Conservation (phyloP, 768 basidiomycete genomes). For the Suillus discolor region DNA sequence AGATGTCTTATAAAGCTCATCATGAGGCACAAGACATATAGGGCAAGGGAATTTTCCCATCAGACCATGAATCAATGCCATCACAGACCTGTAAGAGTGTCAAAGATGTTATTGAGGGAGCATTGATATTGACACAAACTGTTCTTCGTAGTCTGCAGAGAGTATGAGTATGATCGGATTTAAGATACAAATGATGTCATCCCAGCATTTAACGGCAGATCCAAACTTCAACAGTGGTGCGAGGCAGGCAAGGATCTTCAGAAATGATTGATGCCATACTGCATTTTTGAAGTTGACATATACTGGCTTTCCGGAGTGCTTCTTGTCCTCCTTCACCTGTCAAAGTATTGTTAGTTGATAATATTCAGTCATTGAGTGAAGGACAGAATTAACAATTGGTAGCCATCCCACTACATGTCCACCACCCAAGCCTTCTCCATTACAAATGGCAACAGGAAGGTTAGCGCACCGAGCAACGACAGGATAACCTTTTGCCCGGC, state of each 20-base stretch:
- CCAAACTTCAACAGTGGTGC: conserved; percentile 3
- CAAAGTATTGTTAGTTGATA: neutral
- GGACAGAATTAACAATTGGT: conserved; percentile 34
- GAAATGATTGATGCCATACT: conserved; percentile 15
- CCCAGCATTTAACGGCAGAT: conserved; percentile 28
- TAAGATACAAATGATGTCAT: conserved; percentile 10
- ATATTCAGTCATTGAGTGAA: neutral
- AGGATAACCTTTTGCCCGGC: conserved; percentile 40
- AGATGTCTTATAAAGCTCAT: too few species aligned
- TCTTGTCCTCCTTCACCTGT: conserved; percentile 13
- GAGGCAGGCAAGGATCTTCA: conserved; percentile 8
- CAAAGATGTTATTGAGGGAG: neutral
- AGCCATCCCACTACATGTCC: conserved; percentile 41
- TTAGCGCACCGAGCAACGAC: conserved; percentile 36
- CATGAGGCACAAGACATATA: too few species aligned
- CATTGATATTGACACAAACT: conserved; percentile 29
- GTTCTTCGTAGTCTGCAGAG: conserved; percentile 47
- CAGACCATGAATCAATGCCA: too few species aligned
- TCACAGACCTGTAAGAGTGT: neutral
- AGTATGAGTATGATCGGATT: conserved; percentile 11
- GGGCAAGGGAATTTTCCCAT: too few species aligned
- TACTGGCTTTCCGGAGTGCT: conserved; percentile 1
- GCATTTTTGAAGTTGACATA: conserved; percentile 14
- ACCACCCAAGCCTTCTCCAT: conserved; percentile 37
- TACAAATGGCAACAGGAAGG: conserved; percentile 33